These are phyloP conservation scores for Candida sanyaensis DNA, from an alignment of 1,139 yeast genomes.

Conservation along the genomic window DNA sequence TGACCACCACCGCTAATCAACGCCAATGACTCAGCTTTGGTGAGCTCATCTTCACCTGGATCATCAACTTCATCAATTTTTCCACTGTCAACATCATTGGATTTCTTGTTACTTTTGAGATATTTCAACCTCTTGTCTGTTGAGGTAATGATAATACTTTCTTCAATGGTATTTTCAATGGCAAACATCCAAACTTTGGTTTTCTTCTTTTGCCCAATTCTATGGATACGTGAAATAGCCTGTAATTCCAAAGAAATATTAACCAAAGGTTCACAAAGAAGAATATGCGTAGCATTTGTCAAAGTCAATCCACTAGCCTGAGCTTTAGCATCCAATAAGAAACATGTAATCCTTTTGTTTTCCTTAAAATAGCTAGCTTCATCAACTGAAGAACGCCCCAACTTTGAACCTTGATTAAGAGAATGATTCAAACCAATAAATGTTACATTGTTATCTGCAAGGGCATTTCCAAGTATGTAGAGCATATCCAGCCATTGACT, in stretches of 20 bases:
- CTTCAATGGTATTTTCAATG: constrained; percentile 85
- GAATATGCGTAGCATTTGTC: constrained; percentile 88
- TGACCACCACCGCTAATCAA: constrained; percentile 41
- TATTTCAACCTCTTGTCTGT: constrained; percentile 51
- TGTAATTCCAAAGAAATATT: constrained; percentile 86
- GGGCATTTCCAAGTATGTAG: constrained; percentile 65
- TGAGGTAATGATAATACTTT: constrained; percentile 67
- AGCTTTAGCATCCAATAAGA: constrained; percentile 78
- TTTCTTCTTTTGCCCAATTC: constrained; percentile 81
- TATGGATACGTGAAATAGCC: constrained; percentile 86
- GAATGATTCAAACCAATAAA: constrained; percentile 48
- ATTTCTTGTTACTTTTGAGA: constrained; percentile 17
- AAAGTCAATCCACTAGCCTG: constrained; percentile 90
- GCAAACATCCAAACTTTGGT: constrained; percentile 94
- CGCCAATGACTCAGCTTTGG: constrained; percentile 38
- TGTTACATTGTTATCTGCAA: constrained; percentile 57
- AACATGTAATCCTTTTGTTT: constrained; percentile 67
- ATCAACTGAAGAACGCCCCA: constrained; percentile 1
- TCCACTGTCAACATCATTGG: neutral
- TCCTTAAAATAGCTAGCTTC: constrained; percentile 50
- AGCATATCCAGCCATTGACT: constrained; percentile 87
- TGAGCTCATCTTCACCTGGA: constrained; percentile 22
- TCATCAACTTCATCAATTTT: neutral
- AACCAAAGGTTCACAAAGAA: constrained; percentile 88
- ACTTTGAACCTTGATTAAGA: constrained; percentile 26